Conservation (phyloP, 371 early-diverging fungal genomes). For the Cokeromyces recurvatus region DNA sequence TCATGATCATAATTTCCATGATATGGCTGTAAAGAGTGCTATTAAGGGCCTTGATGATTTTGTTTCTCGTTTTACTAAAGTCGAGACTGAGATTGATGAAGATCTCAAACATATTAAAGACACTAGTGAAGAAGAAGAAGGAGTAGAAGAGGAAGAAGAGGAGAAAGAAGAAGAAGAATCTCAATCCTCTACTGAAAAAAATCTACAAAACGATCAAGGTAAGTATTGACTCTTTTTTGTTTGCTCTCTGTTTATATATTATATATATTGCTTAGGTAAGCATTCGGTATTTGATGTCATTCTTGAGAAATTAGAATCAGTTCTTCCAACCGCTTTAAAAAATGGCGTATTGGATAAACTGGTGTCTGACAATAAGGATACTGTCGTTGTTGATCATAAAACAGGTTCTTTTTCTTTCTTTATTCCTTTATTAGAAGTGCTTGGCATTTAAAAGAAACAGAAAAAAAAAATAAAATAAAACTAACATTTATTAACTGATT, state of each 20-base stretch:
- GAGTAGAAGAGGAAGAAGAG: conserved; percentile 9
- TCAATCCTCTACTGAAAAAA: too few relatives aligned
- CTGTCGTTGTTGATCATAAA: too few relatives aligned
- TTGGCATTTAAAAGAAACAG: too few relatives aligned
- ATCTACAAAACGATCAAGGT: too few relatives aligned
- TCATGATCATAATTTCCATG: conserved; percentile 77
- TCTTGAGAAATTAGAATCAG: conserved; percentile 15
- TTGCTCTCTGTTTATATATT: too few relatives aligned
- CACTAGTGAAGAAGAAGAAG: conserved; percentile 10
- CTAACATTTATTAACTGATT: too few relatives aligned
- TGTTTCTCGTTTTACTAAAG: conserved; percentile 25
- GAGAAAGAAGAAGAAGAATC: not conserved
- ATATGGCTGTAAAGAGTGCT: conserved; percentile 67
- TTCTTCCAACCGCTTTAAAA: conserved; percentile 15
- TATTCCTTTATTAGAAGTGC: too few relatives aligned
- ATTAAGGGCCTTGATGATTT: conserved; percentile 62
- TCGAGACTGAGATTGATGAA: conserved; percentile 22
- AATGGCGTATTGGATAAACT: conserved; percentile 8
- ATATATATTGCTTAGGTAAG: conserved; percentile 14
- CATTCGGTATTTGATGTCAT: conserved; percentile 3
- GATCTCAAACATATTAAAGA: conserved; percentile 14
- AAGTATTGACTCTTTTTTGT: too few relatives aligned
- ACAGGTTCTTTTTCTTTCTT: too few relatives aligned
- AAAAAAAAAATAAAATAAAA: too few relatives aligned
- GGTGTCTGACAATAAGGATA: too few relatives aligned